Evolutionary conservation across 139 green algal species (phyloP).

Genomic region (Pseudopediastrum boryanum): DNA sequence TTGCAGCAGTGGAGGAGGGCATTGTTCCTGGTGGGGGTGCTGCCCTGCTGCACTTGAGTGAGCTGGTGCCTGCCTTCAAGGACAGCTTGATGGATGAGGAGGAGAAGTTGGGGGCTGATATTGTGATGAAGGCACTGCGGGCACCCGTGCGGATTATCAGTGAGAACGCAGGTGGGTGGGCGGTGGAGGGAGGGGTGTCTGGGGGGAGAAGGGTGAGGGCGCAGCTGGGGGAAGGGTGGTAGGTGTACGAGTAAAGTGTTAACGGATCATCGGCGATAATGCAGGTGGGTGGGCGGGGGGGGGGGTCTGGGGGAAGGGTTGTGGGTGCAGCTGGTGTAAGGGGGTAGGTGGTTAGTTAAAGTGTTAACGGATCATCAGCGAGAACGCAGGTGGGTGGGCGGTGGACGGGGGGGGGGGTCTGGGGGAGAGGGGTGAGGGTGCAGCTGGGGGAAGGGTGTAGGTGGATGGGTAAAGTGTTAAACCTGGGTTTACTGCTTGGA

Average conservation of each 20-base stretch:
- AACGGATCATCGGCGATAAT: constrained; percentile 87
- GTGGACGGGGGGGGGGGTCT: too few relatives aligned
- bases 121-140: constrained; percentile 90
- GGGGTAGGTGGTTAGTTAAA: too few relatives aligned
- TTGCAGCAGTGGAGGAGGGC: constrained; percentile 96
- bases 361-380: constrained; percentile 75
- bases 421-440: too few relatives aligned
- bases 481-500: too few relatives aligned
- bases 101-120: constrained; percentile 93
- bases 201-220: too few relatives aligned
- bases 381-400: constrained; percentile 91
- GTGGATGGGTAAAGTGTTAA: too few relatives aligned
- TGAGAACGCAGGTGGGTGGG: constrained; percentile 90
- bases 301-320: too few relatives aligned
- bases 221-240: too few relatives aligned
- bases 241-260: too few relatives aligned
- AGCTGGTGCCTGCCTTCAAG: constrained; percentile 85
- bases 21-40: constrained; percentile 87
- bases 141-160: constrained; percentile 72
- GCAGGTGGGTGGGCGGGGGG: constrained; percentile 86
- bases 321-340: too few relatives aligned
- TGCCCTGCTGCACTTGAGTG: constrained; percentile 92
- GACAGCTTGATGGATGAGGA: constrained; percentile 81
- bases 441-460: too few relatives aligned
- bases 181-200: too few relatives aligned